phyloP scores from a whole-genome alignment of 176 grass and related monocot genomes.

The Phoenix roebelenii region DNA sequence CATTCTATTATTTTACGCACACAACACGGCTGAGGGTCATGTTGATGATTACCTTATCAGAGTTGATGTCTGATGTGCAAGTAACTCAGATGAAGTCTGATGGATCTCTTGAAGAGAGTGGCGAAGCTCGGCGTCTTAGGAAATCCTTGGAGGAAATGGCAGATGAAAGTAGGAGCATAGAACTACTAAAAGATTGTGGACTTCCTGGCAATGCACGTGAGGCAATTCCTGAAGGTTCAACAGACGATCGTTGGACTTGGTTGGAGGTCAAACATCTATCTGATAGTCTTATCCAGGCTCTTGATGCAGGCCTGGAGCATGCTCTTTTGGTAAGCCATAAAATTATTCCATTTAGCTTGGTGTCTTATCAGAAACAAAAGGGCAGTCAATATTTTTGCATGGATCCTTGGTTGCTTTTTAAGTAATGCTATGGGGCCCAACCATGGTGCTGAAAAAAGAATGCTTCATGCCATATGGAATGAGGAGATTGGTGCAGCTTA shows the following conservation, averaged over 20 bases:
- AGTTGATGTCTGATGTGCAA: slow-evolving; percentile 95
- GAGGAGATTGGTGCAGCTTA: no score
- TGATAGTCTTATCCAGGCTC: slow-evolving; percentile 76
- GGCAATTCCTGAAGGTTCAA: slow-evolving; percentile 55
- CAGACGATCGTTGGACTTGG: slow-evolving; percentile 81
- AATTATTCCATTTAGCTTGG: slow-evolving; percentile 2
- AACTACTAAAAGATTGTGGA: slow-evolving; percentile 63
- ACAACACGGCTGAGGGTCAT: slow-evolving; percentile 93
- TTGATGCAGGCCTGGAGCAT: slow-evolving; percentile 96
- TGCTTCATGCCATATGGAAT: no score
- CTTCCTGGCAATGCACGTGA: slow-evolving; percentile 60
- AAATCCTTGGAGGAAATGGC: slow-evolving; percentile 93
- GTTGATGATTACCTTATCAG: slow-evolving; percentile 97
- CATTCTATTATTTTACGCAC: slow-evolving; percentile 84
- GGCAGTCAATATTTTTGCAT: no score
- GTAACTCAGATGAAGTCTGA: slow-evolving; percentile 94
- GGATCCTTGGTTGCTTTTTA: neutral
- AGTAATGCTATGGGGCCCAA: neutral
- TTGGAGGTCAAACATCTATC: slow-evolving; percentile 87
- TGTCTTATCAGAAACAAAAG: slow-evolving; percentile 5
- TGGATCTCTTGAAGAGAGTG: slow-evolving; percentile 92
- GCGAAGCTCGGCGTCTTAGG: slow-evolving; percentile 73
- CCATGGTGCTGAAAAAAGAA: no score
- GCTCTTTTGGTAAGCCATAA: slow-evolving; percentile 58
- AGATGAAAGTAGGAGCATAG: slow-evolving; percentile 48